These are phyloP conservation scores for Rhodotorula toruloides DNA, from an alignment of 768 basidiomycete species.

Conservation along the genomic window DNA sequence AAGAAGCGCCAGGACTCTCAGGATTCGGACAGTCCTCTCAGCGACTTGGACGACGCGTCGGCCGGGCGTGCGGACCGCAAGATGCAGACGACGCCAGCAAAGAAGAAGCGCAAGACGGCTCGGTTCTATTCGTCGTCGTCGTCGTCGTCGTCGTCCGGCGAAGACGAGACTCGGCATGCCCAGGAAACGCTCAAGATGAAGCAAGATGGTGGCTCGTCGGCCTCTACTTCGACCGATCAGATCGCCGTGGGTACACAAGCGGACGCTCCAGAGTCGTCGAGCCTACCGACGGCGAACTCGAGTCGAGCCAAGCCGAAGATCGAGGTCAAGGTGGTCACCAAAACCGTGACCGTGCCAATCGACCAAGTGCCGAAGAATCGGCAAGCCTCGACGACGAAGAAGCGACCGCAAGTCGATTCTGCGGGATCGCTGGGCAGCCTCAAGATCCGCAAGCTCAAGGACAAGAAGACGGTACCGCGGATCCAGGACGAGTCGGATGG, in stretches of 20 bases:
- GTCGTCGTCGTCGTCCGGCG: neutral
- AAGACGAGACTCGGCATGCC: neutral
- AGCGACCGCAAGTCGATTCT: no score
- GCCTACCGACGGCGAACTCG: no score
- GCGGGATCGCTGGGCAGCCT: conserved; percentile 10
- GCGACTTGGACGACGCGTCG: conserved; percentile 9
- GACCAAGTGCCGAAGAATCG: conserved; percentile 7
- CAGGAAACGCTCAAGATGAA: neutral
- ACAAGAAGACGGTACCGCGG: conserved; percentile 10
- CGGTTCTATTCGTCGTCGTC: conserved; percentile 10
- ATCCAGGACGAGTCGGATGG: conserved; percentile 12
- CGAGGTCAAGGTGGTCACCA: conserved; percentile 15
- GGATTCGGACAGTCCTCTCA: conserved; percentile 8
- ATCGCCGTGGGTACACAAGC: no score
- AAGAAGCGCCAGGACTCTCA: conserved; percentile 5
- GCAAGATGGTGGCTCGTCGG: no score
- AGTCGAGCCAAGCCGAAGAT: neutral
- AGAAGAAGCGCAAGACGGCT: conserved; percentile 27
- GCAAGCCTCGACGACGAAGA: neutral
- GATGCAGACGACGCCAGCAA: neutral
- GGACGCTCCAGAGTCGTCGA: no score
- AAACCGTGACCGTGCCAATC: conserved; percentile 3
- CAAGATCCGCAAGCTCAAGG: conserved; percentile 28
- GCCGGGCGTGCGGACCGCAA: neutral
- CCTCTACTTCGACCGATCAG: neutral